These are phyloP conservation scores for Canariomyces notabilis DNA, from an alignment of 2,329 filamentous ascomycete genomes.

Conservation along the genomic window DNA sequence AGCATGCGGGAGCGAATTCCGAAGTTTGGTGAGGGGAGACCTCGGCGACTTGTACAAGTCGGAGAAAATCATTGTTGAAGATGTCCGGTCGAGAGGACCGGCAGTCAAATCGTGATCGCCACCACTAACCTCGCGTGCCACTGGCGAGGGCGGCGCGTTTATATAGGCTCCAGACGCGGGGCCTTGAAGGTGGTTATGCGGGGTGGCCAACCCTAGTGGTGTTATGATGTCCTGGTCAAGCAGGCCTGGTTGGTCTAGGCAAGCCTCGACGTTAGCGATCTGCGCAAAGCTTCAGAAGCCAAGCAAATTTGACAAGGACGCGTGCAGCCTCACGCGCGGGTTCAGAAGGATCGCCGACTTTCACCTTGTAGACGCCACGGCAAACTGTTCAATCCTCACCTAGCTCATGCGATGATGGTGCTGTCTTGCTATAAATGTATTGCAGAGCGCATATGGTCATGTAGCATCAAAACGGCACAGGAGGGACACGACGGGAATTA, in stretches of 20 bases:
- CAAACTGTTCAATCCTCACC: too few relatives aligned
- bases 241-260: slow-evolving; percentile 16
- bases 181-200: slow-evolving; percentile 21
- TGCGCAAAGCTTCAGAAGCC: slow-evolving; percentile 19
- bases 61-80: slow-evolving; percentile 51
- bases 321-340: slow-evolving; percentile 7
- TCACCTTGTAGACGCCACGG: too few relatives aligned
- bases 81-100: slow-evolving; percentile 13
- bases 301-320: slow-evolving; percentile 5
- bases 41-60: slow-evolving; percentile 54
- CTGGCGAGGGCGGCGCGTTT: slow-evolving; percentile 15
- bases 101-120: slow-evolving; percentile 20
- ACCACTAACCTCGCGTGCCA: slow-evolving; percentile 19
- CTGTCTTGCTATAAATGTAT: too few relatives aligned
- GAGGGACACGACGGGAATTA: too few relatives aligned
- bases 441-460: too few relatives aligned
- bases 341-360: too few relatives aligned
- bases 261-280: slow-evolving; percentile 24
- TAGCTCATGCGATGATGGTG: too few relatives aligned
- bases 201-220: slow-evolving; percentile 21
- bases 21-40: slow-evolving; percentile 48
- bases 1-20: slow-evolving; percentile 34
- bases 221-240: slow-evolving; percentile 26
- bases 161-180: slow-evolving; percentile 19
- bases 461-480: too few relatives aligned